phyloP scores from a whole-genome alignment of 352 stramenopile genomes.

The Lagenidium sp. region DNA sequence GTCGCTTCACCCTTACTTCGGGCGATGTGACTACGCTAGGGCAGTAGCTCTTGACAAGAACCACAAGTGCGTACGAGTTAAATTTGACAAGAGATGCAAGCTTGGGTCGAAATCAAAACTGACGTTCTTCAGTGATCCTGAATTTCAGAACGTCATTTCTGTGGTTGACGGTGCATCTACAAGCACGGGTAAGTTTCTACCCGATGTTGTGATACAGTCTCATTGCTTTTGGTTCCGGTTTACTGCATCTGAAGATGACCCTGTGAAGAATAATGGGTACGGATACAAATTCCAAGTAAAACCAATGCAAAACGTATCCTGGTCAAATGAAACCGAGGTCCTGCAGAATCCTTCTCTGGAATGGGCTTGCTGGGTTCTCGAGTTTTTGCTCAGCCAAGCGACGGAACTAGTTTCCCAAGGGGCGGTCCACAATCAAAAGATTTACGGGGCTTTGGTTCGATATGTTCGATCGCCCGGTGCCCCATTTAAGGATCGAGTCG shows the following conservation, averaged over 20 bases:
- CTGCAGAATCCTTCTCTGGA: constrained; percentile 67
- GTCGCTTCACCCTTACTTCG: constrained; percentile 82
- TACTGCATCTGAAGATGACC: constrained; percentile 49
- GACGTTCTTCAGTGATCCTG: constrained; percentile 56
- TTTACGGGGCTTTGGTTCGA: constrained; percentile 70
- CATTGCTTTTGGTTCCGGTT: constrained; percentile 84
- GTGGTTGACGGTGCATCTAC: constrained; percentile 39
- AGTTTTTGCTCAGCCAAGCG: constrained; percentile 72
- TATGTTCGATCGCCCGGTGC: constrained; percentile 73
- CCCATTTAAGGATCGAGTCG: constrained; percentile 72
- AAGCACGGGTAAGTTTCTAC: constrained; percentile 21
- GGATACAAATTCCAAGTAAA: constrained; percentile 82
- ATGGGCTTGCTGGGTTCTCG: constrained; percentile 81
- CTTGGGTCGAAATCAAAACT: constrained; percentile 63
- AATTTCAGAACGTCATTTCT: constrained; percentile 50
- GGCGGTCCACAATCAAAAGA: constrained; percentile 72
- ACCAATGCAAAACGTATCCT: constrained; percentile 66
- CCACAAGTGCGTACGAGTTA: constrained; percentile 56
- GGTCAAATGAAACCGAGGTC: constrained; percentile 74
- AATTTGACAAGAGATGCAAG: constrained; percentile 75
- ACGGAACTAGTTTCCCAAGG: constrained; percentile 49
- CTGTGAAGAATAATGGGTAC: constrained; percentile 51
- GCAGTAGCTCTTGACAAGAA: constrained; percentile 37
- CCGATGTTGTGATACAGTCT: constrained; percentile 63
- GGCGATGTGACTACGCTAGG: constrained; percentile 67